Evolutionary conservation across 169 alveolate genomes (phyloP), one percentile per base, ranked within the genome.

Genomic region (Cyclospora cayetanensis): DNA sequence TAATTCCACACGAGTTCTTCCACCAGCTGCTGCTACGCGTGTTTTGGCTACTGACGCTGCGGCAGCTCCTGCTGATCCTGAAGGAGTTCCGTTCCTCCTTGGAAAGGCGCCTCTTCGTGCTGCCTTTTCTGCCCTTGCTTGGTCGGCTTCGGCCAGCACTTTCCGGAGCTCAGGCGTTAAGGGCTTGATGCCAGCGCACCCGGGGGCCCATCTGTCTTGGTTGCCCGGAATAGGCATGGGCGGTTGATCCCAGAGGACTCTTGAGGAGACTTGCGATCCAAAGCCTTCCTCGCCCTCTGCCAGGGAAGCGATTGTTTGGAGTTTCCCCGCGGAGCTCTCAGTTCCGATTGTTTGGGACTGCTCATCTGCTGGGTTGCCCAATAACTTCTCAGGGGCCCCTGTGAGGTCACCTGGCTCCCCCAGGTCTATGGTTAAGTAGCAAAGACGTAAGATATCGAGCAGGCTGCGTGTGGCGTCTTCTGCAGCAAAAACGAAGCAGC

Each of bases 191-290:
- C 79, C 79, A 42, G 20, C 9, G 42, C 79, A 66, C n/a, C 79
- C 79, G 79, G 79, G 79, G 79, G 79, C 79, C 79, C 79, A 66
- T 20, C 79, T 66, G 79, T 66, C 79, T 66, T 66, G 79, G 7
- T 22, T 20, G 35, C 70, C 70, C 4, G 5, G 70, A 9, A 11
- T 11, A 55, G 70, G 70, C 70, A 55, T 55, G n/a, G 70, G 70
- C 35, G 70, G 70, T 55, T 20, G 11, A 55, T 55, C 70, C 20
- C 20, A 50, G n/a, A n/a, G n/a, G 55, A 7, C 55, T 15, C 55
- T 46, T 46, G 55, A n/a, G n/a, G n/a, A n/a, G n/a, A n/a, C n/a
- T n/a, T n/a, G n/a, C n/a, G n/a, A n/a, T n/a, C n/a, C n/a, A n/a
- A n/a, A n/a, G n/a, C n/a, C n/a, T n/a, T n/a, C n/a, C n/a, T n/a